Conservation (phyloP, 805 yeast genomes). For the Blastobotrys mokoenaii region DNA sequence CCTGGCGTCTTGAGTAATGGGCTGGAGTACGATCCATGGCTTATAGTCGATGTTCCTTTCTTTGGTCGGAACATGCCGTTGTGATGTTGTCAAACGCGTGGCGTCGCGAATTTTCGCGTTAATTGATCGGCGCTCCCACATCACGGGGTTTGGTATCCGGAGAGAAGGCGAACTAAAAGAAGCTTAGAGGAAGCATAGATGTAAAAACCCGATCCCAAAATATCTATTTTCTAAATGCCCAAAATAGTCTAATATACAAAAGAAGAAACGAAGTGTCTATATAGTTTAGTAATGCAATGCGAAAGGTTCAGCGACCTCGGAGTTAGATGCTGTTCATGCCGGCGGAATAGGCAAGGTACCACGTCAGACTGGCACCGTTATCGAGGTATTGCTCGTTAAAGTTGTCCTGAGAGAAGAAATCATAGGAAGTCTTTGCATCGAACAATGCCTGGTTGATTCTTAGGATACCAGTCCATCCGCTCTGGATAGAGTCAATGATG, state of each 20-base stretch:
- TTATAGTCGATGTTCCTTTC: too few species aligned
- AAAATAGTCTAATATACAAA: neutral
- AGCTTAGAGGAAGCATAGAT: neutral
- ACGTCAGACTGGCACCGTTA: constrained; percentile 77
- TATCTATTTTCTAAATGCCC: neutral
- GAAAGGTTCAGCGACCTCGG: neutral
- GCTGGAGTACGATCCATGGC: too few species aligned
- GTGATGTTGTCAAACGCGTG: too few species aligned
- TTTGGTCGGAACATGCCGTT: too few species aligned
- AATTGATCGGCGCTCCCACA: too few species aligned
- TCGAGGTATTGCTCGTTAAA: constrained; percentile 58
- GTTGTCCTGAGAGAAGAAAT: constrained; percentile 46
- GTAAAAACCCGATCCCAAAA: neutral
- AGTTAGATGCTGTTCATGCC: constrained; percentile 16
- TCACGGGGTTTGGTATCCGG: too few species aligned
- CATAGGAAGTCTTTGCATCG: constrained; percentile 57
- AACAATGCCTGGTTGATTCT: constrained; percentile 66
- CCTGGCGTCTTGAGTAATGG: too few species aligned
- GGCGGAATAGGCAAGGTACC: constrained; percentile 74
- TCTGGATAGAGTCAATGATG: constrained; percentile 38
- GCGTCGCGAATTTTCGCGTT: too few species aligned
- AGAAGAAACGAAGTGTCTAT: neutral
- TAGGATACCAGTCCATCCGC: constrained; percentile 58
- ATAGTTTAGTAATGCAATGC: neutral
- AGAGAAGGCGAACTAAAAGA: too few species aligned